Percentiles rank a stretch among this genome's conserved stretches.
These are phyloP conservation scores for Dioszegia aurantiaca DNA, from an alignment of 768 basidiomycete genomes.

Conservation along the genomic window DNA sequence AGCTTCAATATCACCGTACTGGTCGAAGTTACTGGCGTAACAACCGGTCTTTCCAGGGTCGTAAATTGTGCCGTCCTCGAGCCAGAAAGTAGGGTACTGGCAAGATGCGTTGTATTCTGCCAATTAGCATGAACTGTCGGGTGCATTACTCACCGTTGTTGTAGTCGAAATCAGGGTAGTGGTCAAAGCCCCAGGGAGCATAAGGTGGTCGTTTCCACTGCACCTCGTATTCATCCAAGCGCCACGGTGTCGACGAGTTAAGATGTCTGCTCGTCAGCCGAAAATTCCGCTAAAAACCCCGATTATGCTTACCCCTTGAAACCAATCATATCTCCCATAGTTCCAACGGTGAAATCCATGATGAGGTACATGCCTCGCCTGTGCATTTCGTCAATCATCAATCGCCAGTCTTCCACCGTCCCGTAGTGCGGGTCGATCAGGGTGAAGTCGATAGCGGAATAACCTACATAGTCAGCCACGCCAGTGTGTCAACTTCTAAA, in stretches of 20 bases:
- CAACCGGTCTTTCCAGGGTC: slow-evolving; percentile 67
- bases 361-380: slow-evolving; percentile 83
- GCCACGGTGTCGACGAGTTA: slow-evolving; percentile 78
- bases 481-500: background rate
- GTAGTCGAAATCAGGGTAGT: slow-evolving; percentile 79
- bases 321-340: slow-evolving; percentile 82
- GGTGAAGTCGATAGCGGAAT: slow-evolving; percentile 87
- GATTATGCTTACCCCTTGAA: slow-evolving; percentile 76
- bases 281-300: background rate
- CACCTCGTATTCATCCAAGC: slow-evolving; percentile 67
- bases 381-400: slow-evolving; percentile 73
- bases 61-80: slow-evolving; percentile 67
- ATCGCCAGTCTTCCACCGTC: slow-evolving; percentile 72
- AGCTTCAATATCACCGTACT: slow-evolving; percentile 94
- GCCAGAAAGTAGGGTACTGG: slow-evolving; percentile 73
- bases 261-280: slow-evolving; percentile 51
- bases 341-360: slow-evolving; percentile 90
- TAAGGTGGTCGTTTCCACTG: slow-evolving; percentile 72
- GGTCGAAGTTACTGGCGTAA: slow-evolving; percentile 80
- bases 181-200: slow-evolving; percentile 78
- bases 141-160: slow-evolving; percentile 56
- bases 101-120: slow-evolving; percentile 67
- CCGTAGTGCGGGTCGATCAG: slow-evolving; percentile 93
- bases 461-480: slow-evolving; percentile 59
- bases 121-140: background rate